Base-by-base conservation (phyloP, 371 early-diverging fungal species). In the Zychaea mexicana region DNA sequence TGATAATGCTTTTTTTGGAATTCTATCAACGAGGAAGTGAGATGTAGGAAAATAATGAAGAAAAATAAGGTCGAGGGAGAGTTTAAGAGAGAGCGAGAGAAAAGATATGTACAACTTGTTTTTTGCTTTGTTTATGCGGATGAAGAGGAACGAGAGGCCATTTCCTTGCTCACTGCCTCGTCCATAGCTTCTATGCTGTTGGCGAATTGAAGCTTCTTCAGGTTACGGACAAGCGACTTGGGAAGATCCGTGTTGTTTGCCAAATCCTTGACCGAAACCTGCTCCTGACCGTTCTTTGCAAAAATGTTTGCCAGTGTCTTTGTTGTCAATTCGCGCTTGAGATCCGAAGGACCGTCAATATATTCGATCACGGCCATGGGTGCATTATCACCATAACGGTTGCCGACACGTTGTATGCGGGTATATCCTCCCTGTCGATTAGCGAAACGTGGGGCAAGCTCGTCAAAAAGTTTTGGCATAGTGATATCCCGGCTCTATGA, bases 331-430 rank as follows among this genome's bases (percentile, higher is more conserved):
- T 79, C 81, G 57, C 78, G 78, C 73, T 83, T 84, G 45, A 86
- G 57, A 61, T 90, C 90, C 28, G 74, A 76, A 8, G 85, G 84
- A 42, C 84, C 86, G 61, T 86, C 90, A 63, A 90, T 83, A 63
- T 85, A 90, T 77, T 97, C 97, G 52, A 98, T 89, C 61, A 96
- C 87, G 7, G 97, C 96, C 82, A 93, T 88, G 3, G 94, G 95
- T 3, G 96, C 96, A 61, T 91, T 85, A 77, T 97, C 98, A 38
- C 91, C 89, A 42, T 88, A 87, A 52, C 94, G 87, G 74, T 78
- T 87, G 36, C 96, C 97, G 63, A 90, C 82, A 60, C 88, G 85
- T 66, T 90, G 85, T 52, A 98, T 82, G 24, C 98, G 92, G 15
- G 95, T 95, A 79, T 95, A 98, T 24, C 97, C 98, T 59, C 97